Conservation (phyloP, 768 basidiomycete species). For the Suillus lakei region DNA sequence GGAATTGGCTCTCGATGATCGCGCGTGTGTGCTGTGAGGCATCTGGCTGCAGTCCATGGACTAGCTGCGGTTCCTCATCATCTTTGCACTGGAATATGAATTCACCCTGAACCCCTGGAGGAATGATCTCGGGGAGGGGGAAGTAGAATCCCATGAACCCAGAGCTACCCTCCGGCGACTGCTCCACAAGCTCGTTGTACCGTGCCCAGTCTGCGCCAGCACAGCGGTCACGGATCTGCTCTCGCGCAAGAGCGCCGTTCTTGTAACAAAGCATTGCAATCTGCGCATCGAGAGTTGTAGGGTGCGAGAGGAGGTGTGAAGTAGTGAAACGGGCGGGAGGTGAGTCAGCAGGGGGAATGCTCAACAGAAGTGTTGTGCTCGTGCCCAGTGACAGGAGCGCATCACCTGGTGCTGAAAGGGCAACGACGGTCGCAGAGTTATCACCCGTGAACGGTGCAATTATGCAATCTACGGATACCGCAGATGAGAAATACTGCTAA, state of each 20-base stretch:
- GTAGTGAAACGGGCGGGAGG: constrained; percentile 74
- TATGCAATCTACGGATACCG: constrained; percentile 57
- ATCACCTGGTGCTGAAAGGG: constrained; percentile 75
- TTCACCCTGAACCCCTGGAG: constrained; percentile 74
- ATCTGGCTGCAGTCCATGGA: constrained; percentile 42
- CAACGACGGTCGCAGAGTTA: constrained; percentile 84
- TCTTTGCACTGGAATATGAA: constrained; percentile 56
- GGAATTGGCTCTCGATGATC: constrained; percentile 83
- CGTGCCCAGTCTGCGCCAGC: constrained; percentile 63
- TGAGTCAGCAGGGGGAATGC: constrained; percentile 65
- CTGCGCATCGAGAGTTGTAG: constrained; percentile 61
- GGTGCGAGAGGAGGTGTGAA: constrained; percentile 77
- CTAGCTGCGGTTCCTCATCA: constrained; percentile 30
- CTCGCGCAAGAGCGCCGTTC: constrained; percentile 82
- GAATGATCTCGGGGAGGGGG: constrained; percentile 87
- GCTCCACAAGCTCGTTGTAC: constrained; percentile 70
- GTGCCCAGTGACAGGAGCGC: constrained; percentile 88
- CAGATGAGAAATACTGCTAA: not conserved
- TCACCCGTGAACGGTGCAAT: constrained; percentile 90
- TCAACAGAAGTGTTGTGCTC: constrained; percentile 85
- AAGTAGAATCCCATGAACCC: constrained; percentile 79
- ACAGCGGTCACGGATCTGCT: constrained; percentile 72
- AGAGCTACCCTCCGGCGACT: constrained; percentile 58
- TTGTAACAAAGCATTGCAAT: constrained; percentile 95
- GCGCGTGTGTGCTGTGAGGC: constrained; percentile 63